Evolutionary conservation across 192 early-diverging fungal species (phyloP), one percentile per base, ranked within the genome.

Genomic region (Coemansia sp.): DNA sequence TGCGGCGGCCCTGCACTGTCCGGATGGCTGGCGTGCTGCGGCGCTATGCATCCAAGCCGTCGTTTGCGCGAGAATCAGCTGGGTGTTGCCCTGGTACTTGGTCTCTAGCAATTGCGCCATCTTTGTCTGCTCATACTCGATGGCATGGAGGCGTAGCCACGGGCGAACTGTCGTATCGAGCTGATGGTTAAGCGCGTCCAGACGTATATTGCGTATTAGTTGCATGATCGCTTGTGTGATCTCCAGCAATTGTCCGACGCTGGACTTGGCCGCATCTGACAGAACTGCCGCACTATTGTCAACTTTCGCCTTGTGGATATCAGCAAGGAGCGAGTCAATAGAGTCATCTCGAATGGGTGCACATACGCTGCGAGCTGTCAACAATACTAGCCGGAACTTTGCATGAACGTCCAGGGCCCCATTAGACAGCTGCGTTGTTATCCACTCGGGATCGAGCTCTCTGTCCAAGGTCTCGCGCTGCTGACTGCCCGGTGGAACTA

Each of bases 101-200:
- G 47, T 16, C 19, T 66, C 39, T 5, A 80, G 63, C n/a, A 46
- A 4, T 30, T 75, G 70, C n/a, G 47, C 28, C 37, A 72, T 63
- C 55, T 74, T 74, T 19, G 66, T 63, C 2, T 66, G 62, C 69
- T 82, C 79, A 42, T 82, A 82, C 35, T 76, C 71, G 2, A 73
- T 68, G 1, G 71, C 74, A 23, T 82, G 79, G 16, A 50, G 28
- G 17, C 64, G 67, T 44, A 82, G 68, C 74, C 75, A 82, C 14
- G 79, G 79, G 10, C 79, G 74, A 16, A 82, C 75, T 5, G 73
- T 58, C 1, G 70, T 70, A 10, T 76, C 66, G 19, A 82, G 62
- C 44, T 76, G 74, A 44, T 76, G 66, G 63, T 82, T 82, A 30
- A 82, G 75, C 40, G 67, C 70, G 37, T 82, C 79, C 17, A 70